Conservation (phyloP, 306 rosid genomes). For the Trifolium fragiferum region DNA sequence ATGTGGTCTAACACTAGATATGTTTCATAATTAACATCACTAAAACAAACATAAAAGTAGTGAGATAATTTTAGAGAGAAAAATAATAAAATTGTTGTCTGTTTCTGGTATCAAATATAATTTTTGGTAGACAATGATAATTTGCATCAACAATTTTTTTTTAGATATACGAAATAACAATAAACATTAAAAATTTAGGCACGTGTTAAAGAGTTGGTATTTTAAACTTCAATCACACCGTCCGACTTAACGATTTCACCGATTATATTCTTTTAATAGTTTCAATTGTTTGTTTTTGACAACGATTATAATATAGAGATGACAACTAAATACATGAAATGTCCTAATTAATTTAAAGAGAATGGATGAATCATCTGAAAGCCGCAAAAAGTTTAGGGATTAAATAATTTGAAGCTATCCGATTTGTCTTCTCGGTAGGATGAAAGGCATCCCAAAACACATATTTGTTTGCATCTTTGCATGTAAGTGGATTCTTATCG, state of each 20-base stretch:
- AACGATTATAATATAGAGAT: not conserved
- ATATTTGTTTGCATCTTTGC: conserved; percentile 42
- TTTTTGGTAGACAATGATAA: too few species aligned
- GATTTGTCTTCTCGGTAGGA: conserved; percentile 49
- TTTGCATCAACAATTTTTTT: too few species aligned
- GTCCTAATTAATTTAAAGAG: not conserved
- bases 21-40: not conserved
- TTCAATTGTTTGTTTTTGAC: not conserved
- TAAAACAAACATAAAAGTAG: too few species aligned
- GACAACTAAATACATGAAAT: not conserved
- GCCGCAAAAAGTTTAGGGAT: conserved; percentile 28
- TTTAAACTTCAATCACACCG: too few species aligned
- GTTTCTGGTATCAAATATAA: too few species aligned
- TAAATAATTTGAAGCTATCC: conserved; percentile 36
- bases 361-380: conserved; percentile 19
- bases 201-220: too few species aligned
- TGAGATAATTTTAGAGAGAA: too few species aligned
- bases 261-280: too few species aligned
- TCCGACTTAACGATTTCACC: too few species aligned
- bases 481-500: conserved; percentile 46
- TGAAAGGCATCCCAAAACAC: conserved; percentile 59
- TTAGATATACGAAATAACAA: too few species aligned
- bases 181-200: too few species aligned
- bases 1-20: not conserved
- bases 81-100: too few species aligned